These are phyloP conservation scores for Petasospora fabianii DNA, from an alignment of 1,139 yeast genomes.

Conservation along the genomic window DNA sequence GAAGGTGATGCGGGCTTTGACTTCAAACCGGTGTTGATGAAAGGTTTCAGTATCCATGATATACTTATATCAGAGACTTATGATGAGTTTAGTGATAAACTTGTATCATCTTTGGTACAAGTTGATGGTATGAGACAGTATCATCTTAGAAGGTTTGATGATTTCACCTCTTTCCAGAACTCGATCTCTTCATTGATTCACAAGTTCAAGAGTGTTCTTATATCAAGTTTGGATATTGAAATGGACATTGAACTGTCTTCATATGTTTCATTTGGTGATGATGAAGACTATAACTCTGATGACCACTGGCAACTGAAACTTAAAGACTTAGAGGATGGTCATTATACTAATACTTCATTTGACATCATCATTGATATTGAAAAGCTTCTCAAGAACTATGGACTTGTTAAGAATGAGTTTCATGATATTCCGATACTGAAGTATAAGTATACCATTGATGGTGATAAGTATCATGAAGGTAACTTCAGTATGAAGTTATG, in stretches of 20 bases:
- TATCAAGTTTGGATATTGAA: constrained; percentile 8
- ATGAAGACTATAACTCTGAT: constrained; percentile 1
- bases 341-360: constrained; percentile 16
- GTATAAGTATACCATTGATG: constrained; percentile 8
- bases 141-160: constrained; percentile 13
- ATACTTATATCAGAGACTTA: constrained; percentile 9
- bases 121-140: constrained; percentile 12
- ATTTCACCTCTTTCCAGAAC: constrained; percentile 7
- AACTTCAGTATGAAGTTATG: constrained; percentile 11
- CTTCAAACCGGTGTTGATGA: constrained; percentile 8
- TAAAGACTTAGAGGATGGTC: constrained; percentile 23
- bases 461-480: constrained; percentile 3
- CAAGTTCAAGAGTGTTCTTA: constrained; percentile 12
- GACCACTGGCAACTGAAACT: constrained; percentile 10
- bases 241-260: constrained; percentile 7
- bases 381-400: constrained; percentile 1
- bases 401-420: constrained; percentile 7
- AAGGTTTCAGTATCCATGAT: constrained; percentile 26
- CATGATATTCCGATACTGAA: constrained; percentile 18
- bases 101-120: constrained; percentile 6
- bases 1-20: constrained; percentile 1
- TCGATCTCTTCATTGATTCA: constrained; percentile 1
- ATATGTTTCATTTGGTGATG: constrained; percentile 8
- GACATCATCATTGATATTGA: constrained; percentile 15
- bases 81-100: constrained; percentile 6